These are phyloP conservation scores for Ambrosiella xylebori DNA, from an alignment of 2,329 filamentous ascomycete species.

Conservation along the genomic window DNA sequence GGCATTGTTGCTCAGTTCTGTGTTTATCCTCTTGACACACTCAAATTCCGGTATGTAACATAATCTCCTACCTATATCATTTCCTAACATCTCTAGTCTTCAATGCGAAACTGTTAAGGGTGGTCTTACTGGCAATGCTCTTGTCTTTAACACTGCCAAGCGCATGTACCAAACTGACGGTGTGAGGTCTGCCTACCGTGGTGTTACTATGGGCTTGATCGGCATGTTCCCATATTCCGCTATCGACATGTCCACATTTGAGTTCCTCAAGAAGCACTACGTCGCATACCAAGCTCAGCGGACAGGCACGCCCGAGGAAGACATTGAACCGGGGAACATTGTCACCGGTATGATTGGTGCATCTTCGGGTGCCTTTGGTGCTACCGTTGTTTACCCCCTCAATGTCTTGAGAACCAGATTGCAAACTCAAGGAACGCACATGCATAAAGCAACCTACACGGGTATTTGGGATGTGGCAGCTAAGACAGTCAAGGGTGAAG, in stretches of 20 bases:
- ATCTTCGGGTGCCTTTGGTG: conserved; percentile 78
- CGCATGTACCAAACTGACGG: conserved; percentile 75
- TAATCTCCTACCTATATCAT: background rate
- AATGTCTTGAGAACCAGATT: conserved; percentile 83
- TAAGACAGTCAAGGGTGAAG: conserved; percentile 70
- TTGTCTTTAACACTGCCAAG: conserved; percentile 65
- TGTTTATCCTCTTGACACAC: conserved; percentile 83
- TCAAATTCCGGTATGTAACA: conserved; percentile 42
- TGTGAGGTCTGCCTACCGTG: conserved; percentile 66
- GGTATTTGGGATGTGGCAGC: conserved; percentile 78
- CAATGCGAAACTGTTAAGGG: conserved; percentile 87
- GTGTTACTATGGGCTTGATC: conserved; percentile 79
- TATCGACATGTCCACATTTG: conserved; percentile 90
- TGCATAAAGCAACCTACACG: conserved; percentile 78
- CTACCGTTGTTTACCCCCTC: conserved; percentile 84
- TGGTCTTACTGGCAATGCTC: conserved; percentile 63
- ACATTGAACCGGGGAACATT: conserved; percentile 65
- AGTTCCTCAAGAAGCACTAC: conserved; percentile 68
- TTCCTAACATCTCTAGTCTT: conserved; percentile 42
- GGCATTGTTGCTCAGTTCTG: conserved; percentile 93
- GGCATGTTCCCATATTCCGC: conserved; percentile 98
- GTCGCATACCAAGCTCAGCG: conserved; percentile 51
- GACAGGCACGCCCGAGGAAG: conserved; percentile 61
- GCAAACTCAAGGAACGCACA: conserved; percentile 85
- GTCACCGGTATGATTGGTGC: conserved; percentile 79